These are phyloP conservation scores for Penicillium fimorum DNA, from an alignment of 495 filamentous ascomycete genomes.

Conservation along the genomic window DNA sequence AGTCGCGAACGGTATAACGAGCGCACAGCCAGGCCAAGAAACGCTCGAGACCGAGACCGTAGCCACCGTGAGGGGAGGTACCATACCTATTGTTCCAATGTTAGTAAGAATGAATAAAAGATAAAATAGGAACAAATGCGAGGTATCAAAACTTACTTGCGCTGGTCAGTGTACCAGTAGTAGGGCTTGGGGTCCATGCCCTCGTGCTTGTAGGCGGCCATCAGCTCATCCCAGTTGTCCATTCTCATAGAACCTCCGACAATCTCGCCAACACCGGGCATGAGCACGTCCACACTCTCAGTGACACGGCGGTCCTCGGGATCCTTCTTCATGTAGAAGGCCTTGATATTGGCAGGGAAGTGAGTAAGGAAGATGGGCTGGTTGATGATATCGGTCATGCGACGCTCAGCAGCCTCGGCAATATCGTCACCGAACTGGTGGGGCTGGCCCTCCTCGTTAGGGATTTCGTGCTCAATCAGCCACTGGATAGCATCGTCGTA, in stretches of 20 bases:
- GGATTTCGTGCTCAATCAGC: conserved; percentile 83
- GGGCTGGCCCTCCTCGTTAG: conserved; percentile 85
- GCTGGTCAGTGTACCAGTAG: conserved; percentile 99
- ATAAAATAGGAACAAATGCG: neutral
- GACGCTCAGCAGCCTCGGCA: conserved; percentile 93
- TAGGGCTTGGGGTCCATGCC: conserved; percentile 83
- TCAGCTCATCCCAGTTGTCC: conserved; percentile 86
- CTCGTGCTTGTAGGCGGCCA: conserved; percentile 83
- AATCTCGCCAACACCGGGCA: conserved; percentile 97
- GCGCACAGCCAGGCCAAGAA: conserved; percentile 96
- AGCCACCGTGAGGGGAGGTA: conserved; percentile 90
- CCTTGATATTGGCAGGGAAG: conserved; percentile 97
- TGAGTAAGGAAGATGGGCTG: conserved; percentile 93
- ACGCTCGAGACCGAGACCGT: conserved; percentile 91
- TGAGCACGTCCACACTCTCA: conserved; percentile 92
- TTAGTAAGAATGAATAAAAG: conserved; percentile 1
- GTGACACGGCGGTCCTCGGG: conserved; percentile 79
- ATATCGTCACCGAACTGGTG: conserved; percentile 97
- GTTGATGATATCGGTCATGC: conserved; percentile 96
- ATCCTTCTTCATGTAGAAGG: conserved; percentile 99
- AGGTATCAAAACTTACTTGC: conserved; percentile 70
- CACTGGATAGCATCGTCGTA: conserved; percentile 93
- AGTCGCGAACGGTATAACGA: conserved; percentile 86
- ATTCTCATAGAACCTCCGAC: conserved; percentile 97
- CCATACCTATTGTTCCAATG: conserved; percentile 65